Percentiles rank a stretch among this genome's conserved stretches.
Evolutionary conservation across 805 yeast genomes (phyloP).

Genomic region (Myxozyma kluyveri): DNA sequence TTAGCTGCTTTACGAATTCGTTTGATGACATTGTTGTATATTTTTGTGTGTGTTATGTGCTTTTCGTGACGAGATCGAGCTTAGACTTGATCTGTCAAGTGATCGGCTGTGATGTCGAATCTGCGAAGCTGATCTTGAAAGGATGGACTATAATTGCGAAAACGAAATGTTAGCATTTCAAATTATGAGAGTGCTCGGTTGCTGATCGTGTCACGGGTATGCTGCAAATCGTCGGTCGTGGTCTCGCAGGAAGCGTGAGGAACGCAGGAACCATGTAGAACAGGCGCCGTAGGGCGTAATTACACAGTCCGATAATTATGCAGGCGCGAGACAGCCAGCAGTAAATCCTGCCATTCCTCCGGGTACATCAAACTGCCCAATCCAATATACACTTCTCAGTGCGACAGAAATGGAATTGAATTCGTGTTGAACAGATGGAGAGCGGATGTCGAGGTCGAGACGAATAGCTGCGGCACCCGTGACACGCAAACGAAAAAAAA

Average conservation of each 20-base stretch:
- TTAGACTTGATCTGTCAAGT: neutral
- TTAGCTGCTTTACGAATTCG: conserved; percentile 38
- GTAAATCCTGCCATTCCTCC: neutral
- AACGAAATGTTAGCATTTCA: neutral
- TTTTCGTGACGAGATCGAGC: neutral
- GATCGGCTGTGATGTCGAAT: neutral
- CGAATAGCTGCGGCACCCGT: neutral
- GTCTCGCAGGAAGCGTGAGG: too few relatives aligned
- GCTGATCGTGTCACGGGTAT: neutral
- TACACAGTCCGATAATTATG: neutral
- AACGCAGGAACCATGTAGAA: too few relatives aligned
- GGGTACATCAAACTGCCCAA: neutral
- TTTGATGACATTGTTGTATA: conserved; percentile 31
- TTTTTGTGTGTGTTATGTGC: neutral
- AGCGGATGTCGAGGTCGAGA: neutral
- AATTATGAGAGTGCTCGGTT: neutral
- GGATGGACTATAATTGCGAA: too few relatives aligned
- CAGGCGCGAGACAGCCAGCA: neutral
- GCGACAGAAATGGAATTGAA: too few relatives aligned
- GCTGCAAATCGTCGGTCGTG: too few relatives aligned
- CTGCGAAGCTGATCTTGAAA: too few relatives aligned
- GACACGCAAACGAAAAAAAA: neutral
- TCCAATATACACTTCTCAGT: too few relatives aligned
- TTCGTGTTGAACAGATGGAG: neutral
- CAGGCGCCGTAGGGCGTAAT: too few relatives aligned